Evolutionary conservation across 2,329 filamentous ascomycete species (phyloP), one percentile per base, ranked within the genome.

Genomic region (Karstenula rhodostoma): DNA sequence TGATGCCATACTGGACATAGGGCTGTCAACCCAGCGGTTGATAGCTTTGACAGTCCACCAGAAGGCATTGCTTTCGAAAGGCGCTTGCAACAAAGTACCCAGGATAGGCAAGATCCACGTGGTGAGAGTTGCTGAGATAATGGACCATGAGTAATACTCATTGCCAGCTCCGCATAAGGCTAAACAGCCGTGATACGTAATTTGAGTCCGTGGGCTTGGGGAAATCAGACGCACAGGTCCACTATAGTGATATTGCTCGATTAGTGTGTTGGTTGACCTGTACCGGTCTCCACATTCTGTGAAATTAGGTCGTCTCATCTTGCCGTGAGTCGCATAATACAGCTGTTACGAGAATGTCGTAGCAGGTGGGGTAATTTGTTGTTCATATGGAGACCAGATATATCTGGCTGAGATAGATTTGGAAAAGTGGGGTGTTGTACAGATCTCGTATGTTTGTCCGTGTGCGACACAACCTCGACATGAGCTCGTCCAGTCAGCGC

Each of bases 1-100:
- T 27, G 74, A 74, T 3, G 70, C 63, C 8, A 78, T 57, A 19
- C 68, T 73, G 13, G 69, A 69, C 55, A 77, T 74, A 0, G 75
- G 76, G 29, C 66, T 72, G 1, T 75, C 76, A 1, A 74, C 61
- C 74, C 74, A 78, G 50, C 73, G 62, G 8, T 67, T 64, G 22
- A 75, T 68, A 1, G 74, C 73, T 32, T 74, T 67, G 13, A 77
- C n/a, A 17, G 77, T 78, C 35, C 67, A 57, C 66, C 65, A 72
- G 47, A 73, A 73, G 0, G 69, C 70, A 52, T 79, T 78, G 51
- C 74, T 78, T 25, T 76, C 72, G 57, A 77, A 78, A 1, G 77
- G 77, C 12, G 76, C 77, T 56, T 78, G 77, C 8, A 78, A 60
- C 22, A 79, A 52, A 4, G 73, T 70, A 15, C 75, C 75, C 9